Evolutionary conservation across 2,329 filamentous ascomycete species (phyloP).

Genomic region (Pseudodiploospora longispora): DNA sequence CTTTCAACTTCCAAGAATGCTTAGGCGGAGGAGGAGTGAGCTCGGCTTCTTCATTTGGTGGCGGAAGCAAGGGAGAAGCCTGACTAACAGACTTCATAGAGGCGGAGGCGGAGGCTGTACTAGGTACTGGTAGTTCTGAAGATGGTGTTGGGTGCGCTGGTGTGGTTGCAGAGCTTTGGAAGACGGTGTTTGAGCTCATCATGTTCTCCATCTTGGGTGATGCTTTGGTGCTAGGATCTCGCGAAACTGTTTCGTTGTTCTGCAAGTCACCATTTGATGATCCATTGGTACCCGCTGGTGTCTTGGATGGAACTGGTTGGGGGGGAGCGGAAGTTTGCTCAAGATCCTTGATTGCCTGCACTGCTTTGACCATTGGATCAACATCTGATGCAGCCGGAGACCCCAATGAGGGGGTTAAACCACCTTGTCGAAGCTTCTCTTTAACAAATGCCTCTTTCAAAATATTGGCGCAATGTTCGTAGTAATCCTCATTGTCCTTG

Average conservation of each 20-base stretch:
- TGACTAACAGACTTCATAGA: conserved; percentile 26
- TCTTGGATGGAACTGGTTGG: conserved; percentile 17
- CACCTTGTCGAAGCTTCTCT: conserved; percentile 59
- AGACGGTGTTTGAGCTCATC: conserved; percentile 18
- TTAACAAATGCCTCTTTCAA: conserved; percentile 80
- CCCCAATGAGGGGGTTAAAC: conserved; percentile 49
- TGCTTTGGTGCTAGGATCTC: conserved; percentile 18
- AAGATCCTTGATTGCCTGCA: conserved; percentile 30
- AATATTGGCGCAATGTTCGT: conserved; percentile 82
- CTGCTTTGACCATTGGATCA: conserved; percentile 30
- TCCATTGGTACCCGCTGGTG: conserved; percentile 16
- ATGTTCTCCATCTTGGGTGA: conserved; percentile 25
- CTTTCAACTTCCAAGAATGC: conserved; percentile 96
- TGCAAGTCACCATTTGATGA: conserved; percentile 16
- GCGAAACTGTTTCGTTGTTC: conserved; percentile 15
- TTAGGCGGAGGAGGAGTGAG: conserved; percentile 59
- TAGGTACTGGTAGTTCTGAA: conserved; percentile 20
- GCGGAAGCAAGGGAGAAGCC: conserved; percentile 12
- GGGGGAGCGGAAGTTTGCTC: conserved; percentile 21
- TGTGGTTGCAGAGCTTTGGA: conserved; percentile 28
- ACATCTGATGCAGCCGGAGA: conserved; percentile 39
- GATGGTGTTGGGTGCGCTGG: conserved; percentile 25
- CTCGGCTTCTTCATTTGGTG: conserved; percentile 24
- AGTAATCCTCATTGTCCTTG: conserved; percentile 98
- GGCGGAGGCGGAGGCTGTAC: conserved; percentile 25